Conservation (phyloP, 106 monocot species). For the Dendrobium huoshanense region DNA sequence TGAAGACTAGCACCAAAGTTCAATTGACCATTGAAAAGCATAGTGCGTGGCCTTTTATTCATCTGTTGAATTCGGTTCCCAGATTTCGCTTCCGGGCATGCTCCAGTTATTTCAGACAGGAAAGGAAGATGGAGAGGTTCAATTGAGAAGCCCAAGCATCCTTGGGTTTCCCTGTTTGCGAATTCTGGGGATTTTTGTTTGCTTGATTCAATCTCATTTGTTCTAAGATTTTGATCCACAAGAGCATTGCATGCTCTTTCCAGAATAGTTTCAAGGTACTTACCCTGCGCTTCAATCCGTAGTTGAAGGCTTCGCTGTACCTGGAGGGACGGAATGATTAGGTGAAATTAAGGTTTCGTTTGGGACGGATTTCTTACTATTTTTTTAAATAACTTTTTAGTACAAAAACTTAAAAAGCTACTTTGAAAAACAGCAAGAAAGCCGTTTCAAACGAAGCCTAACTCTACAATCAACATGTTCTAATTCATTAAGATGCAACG, state of each 20-base stretch:
- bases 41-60: constrained; percentile 13
- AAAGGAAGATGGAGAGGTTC: constrained; percentile 11
- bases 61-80: constrained; percentile 11
- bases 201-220: neutral
- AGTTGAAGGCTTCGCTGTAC: constrained; percentile 48
- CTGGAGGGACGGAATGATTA: constrained; percentile 9
- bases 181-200: constrained; percentile 13
- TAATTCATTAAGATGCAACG: too few species aligned
- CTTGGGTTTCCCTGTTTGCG: constrained; percentile 10
- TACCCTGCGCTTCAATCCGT: constrained; percentile 48
- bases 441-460: too few species aligned
- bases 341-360: too few species aligned
- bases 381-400: too few species aligned
- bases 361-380: too few species aligned
- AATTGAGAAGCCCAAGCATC: constrained; percentile 6
- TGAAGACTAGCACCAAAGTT: neutral
- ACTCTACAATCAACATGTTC: too few species aligned
- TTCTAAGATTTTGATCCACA: neutral
- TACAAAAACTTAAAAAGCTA: too few species aligned
- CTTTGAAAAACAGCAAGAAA: too few species aligned
- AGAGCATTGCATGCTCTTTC: constrained; percentile 41
- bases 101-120: constrained; percentile 12
- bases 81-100: neutral
- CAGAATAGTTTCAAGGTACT: constrained; percentile 45
- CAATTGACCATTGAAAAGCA: neutral